Evolutionary conservation across 83 land plant species (phyloP).

Genomic region (Thuja plicata): DNA sequence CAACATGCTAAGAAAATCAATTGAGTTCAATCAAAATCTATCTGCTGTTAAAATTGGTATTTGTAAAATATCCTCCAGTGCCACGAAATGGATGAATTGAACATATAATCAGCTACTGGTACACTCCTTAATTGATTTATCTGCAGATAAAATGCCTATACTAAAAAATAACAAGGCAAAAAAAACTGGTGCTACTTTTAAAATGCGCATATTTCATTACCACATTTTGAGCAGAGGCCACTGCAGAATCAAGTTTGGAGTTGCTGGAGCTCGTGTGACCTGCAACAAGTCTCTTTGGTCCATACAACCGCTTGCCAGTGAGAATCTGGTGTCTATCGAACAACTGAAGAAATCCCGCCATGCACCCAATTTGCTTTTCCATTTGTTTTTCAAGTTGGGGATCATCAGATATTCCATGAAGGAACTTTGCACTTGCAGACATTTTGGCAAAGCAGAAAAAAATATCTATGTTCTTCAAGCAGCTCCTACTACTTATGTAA

Average conservation of each 20-base stretch:
- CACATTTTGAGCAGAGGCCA: slow-evolving; percentile 4
- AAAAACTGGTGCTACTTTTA: background rate
- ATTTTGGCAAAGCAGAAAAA: background rate
- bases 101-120: background rate
- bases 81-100: background rate
- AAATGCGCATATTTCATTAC: background rate
- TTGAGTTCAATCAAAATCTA: background rate
- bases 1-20: background rate
- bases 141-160: background rate
- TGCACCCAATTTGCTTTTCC: slow-evolving; percentile 70
- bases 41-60: background rate
- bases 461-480: background rate
- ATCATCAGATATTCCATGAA: slow-evolving; percentile 7
- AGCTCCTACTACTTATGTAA: background rate
- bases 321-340: slow-evolving; percentile 59
- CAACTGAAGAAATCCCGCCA: slow-evolving; percentile 64
- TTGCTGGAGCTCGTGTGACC: slow-evolving; percentile 12
- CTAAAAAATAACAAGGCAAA: background rate
- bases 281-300: slow-evolving; percentile 33
- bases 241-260: slow-evolving; percentile 5
- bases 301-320: slow-evolving; percentile 45
- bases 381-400: slow-evolving; percentile 36
- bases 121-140: background rate
- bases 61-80: background rate
- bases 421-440: slow-evolving; percentile 9